A percentile compares a stretch with the other conserved stretches of the same genome.
These are phyloP conservation scores for Colletotrichum magnum DNA, from an alignment of 2,329 filamentous ascomycete species.

Conservation along the genomic window DNA sequence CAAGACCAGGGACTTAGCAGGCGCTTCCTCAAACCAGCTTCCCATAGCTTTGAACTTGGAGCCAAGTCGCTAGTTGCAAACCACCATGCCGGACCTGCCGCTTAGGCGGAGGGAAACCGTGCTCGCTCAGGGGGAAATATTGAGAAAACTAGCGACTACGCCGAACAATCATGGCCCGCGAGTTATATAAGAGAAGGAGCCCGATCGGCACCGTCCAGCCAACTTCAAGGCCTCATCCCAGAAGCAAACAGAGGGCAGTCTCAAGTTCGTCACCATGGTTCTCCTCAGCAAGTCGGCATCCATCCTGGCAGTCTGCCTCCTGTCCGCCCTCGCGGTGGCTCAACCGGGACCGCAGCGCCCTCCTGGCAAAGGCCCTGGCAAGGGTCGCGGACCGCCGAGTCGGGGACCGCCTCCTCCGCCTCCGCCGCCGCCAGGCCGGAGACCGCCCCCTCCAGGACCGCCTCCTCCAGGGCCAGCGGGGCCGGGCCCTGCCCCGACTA, in stretches of 20 bases:
- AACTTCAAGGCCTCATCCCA: background rate
- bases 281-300: slow-evolving; percentile 2
- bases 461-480: background rate
- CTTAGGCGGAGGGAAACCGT: background rate
- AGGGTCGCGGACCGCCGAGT: background rate
- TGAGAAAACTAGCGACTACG: background rate
- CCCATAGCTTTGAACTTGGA: background rate
- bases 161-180: background rate
- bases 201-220: background rate
- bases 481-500: background rate
- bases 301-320: background rate
- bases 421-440: too few relatives aligned
- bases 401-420: background rate
- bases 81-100: background rate
- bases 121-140: background rate
- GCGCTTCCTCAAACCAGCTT: slow-evolving; percentile 7
- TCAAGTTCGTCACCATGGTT: slow-evolving; percentile 14
- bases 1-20: slow-evolving; percentile 1
- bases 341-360: background rate
- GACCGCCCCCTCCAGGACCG: background rate
- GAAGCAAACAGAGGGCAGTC: background rate
- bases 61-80: background rate
- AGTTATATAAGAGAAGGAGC: background rate
- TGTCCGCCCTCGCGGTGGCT: background rate
- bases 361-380: background rate